Conservation (phyloP, 2,329 filamentous ascomycete species). For the Pyrenophora tritici-repentis region DNA sequence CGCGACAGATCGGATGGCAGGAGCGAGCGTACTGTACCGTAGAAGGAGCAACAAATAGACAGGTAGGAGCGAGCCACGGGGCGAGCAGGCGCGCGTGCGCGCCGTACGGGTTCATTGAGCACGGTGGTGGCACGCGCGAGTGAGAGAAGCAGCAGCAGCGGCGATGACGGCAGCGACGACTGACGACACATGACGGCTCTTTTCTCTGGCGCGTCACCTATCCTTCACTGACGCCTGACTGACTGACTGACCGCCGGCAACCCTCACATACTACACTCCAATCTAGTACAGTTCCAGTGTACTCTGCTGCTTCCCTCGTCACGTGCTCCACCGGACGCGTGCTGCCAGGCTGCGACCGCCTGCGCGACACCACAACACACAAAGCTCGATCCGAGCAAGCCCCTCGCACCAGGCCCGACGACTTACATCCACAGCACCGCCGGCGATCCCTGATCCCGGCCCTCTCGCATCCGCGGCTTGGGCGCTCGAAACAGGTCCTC, state of each 20-base stretch:
- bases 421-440: background rate
- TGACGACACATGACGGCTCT: too few species aligned
- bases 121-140: too few species aligned
- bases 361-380: background rate
- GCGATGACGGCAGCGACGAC: too few species aligned
- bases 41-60: too few species aligned
- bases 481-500: slow-evolving; percentile 33
- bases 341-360: background rate
- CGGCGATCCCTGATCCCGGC: slow-evolving; percentile 38
- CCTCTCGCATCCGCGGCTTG: slow-evolving; percentile 32
- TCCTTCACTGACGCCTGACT: too few species aligned
- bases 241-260: background rate
- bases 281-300: background rate
- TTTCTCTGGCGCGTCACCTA: too few species aligned
- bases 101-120: too few species aligned
- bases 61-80: too few species aligned
- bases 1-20: too few species aligned
- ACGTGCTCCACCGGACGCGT: slow-evolving; percentile 24
- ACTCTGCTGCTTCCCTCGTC: slow-evolving; percentile 8
- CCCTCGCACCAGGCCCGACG: background rate
- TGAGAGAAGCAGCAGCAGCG: too few species aligned
- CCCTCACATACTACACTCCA: background rate
- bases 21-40: too few species aligned
- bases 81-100: too few species aligned
- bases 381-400: background rate